Percentiles rank a stretch among this genome's conserved stretches.
phyloP scores from a whole-genome alignment of 2,329 filamentous ascomycete genomes.

The Phaeosphaeriaceae sp. region DNA sequence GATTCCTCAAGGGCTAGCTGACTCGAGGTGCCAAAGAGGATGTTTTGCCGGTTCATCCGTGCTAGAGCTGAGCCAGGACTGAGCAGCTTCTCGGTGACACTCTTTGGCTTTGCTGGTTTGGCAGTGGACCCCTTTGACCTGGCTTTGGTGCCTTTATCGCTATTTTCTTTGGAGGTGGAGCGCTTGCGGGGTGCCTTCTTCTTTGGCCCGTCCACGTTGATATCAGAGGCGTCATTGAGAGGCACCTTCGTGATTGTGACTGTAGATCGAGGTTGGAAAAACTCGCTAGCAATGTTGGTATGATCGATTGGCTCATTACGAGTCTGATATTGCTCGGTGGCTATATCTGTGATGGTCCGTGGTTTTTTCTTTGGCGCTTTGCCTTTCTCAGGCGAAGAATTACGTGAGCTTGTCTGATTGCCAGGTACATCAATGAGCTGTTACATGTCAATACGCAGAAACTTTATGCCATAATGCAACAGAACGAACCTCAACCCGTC shows the following conservation, averaged over 20 bases:
- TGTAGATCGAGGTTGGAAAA: constrained; percentile 32
- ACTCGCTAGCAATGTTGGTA: constrained; percentile 18
- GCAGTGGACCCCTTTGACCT: constrained; percentile 29
- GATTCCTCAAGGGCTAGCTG: constrained; percentile 49
- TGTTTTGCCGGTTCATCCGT: constrained; percentile 39
- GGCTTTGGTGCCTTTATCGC: constrained; percentile 25
- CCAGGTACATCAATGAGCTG: constrained; percentile 37
- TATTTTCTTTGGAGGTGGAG: constrained; percentile 22
- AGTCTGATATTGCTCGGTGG: constrained; percentile 43
- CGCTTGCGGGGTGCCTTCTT: constrained; percentile 32
- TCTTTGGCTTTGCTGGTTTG: constrained; percentile 38
- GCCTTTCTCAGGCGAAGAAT: constrained; percentile 38
- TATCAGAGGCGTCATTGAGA: constrained; percentile 29
- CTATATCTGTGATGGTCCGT: constrained; percentile 49
- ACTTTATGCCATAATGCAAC: neutral
- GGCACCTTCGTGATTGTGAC: constrained; percentile 29
- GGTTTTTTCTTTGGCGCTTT: constrained; percentile 49
- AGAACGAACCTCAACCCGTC: constrained; percentile 35
- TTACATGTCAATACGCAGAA: neutral
- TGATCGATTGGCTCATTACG: constrained; percentile 13
- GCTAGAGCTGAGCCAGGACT: constrained; percentile 42
- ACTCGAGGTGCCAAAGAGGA: constrained; percentile 51
- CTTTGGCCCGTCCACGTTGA: constrained; percentile 8
- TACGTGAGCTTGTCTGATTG: constrained; percentile 27
- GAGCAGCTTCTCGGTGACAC: constrained; percentile 44